Evolutionary conservation across 2,329 filamentous ascomycete genomes (phyloP), one percentile per base, ranked within the genome.

Genomic region (Leptographium flavum): DNA sequence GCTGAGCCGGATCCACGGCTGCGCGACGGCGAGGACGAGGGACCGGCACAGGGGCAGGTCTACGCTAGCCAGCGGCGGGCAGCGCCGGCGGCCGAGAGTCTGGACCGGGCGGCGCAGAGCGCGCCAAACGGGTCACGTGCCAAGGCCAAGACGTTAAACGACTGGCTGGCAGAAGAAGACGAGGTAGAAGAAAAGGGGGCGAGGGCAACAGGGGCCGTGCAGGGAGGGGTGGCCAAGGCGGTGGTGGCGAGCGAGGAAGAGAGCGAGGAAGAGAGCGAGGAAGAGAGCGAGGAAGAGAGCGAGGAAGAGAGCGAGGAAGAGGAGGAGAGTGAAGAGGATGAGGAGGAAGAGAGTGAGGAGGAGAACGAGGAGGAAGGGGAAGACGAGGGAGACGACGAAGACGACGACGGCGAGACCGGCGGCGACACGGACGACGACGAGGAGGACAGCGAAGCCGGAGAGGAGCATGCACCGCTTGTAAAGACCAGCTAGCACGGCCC

Each of bases 111-210:
- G 1, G 65, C 61, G 47, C 58, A 58, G 32, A 40, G 44, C 11
- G 52, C 53, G 49, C 47, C 54, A 61, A 79, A 79, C 56, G 74
- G 66, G 1, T 51, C 56, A 15, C 62, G 64, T 5, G 79, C 79
- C 41, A 68, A 63, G 11, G 59, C 69, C 35, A 94, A 94, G 72
- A 86, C 81, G 19, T 65, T 98, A 50, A 87, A 96, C 65, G 87
- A 94, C 59, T 96, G 92, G 88, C 68, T 96, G 46, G 87, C 81
- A 5, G 83, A 87, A 56, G 78, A 76, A 37, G 74, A 70, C 70
- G 73, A 25, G 70, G 68, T 2, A 70, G 73, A 22, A 70, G 3
- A 68, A 3, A 68, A 2, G 71, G 70, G 7, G 68, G 70, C 2
- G 68, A 2, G 71, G 70, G 7, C n/a, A n/a, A n/a, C n/a, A n/a